phyloP scores from a whole-genome alignment of 2,329 filamentous ascomycete species.

The Ceratocystis papillata region DNA sequence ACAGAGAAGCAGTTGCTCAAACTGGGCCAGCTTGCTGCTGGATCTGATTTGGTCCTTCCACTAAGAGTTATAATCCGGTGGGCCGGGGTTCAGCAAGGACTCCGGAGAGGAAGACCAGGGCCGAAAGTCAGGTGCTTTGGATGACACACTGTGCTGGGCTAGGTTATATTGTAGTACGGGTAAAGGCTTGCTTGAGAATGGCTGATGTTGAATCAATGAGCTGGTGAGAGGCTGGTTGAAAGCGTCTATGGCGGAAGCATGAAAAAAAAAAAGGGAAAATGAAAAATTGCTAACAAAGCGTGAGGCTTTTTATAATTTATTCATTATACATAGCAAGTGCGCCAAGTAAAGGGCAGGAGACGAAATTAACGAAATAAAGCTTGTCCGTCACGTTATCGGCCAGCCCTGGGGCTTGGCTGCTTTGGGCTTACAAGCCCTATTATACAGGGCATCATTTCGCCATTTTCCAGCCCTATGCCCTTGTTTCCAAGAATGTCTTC shows the following conservation, averaged over 20 bases:
- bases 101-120: slow-evolving; percentile 8
- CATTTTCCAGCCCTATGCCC: too few species aligned
- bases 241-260: not conserved
- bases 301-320: slow-evolving; percentile 3
- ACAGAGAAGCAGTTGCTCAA: not conserved
- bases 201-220: slow-evolving; percentile 11
- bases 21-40: not conserved
- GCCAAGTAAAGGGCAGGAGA: not conserved
- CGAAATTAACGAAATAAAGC: not conserved
- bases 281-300: not conserved
- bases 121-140: not conserved
- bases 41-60: not conserved
- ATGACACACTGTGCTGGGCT: not conserved
- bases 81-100: not conserved
- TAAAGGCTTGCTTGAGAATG: not conserved
- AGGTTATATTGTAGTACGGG: too few species aligned
- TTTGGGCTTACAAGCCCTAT: not conserved
- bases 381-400: not conserved
- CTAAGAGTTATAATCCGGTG: not conserved
- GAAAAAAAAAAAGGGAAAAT: not conserved
- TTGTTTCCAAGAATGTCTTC: too few species aligned
- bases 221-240: slow-evolving; percentile 2
- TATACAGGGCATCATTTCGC: too few species aligned
- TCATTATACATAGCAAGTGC: not conserved
- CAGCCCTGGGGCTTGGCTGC: not conserved